Percentiles rank a stretch among this genome's conserved stretches.
Evolutionary conservation across 1,284 basidiomycete species (phyloP).

Genomic region (Sphagnurus paluster): DNA sequence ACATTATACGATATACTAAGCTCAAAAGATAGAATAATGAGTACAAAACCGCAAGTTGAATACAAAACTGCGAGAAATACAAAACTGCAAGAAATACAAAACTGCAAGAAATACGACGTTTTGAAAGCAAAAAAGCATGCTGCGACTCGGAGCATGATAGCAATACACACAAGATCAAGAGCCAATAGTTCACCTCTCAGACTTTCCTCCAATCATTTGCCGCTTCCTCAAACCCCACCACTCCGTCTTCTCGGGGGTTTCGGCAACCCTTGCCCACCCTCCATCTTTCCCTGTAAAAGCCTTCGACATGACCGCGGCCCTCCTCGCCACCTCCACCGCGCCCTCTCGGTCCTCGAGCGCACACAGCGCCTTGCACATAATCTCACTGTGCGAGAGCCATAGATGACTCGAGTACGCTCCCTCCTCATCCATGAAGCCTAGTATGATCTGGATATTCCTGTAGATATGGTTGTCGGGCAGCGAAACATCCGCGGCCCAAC

Average conservation of each 20-base stretch:
- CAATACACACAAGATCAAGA: background rate
- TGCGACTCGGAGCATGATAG: too few species aligned
- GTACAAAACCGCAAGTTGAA: too few species aligned
- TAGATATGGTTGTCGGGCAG: conserved; percentile 17
- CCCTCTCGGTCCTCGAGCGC: conserved; percentile 17
- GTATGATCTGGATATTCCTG: conserved; percentile 7
- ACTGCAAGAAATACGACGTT: too few species aligned
- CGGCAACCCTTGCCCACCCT: conserved; percentile 16
- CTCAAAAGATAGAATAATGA: too few species aligned
- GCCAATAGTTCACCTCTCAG: too few species aligned
- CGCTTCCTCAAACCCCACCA: conserved; percentile 21
- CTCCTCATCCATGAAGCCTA: conserved; percentile 20
- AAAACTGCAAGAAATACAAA: too few species aligned
- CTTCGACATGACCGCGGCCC: conserved; percentile 12
- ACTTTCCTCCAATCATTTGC: too few species aligned
- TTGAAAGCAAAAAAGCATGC: too few species aligned
- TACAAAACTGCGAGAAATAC: too few species aligned
- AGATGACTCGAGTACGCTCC: conserved; percentile 6
- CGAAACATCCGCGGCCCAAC: conserved; percentile 10
- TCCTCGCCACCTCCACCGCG: conserved; percentile 16
- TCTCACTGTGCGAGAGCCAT: conserved; percentile 16
- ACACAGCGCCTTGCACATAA: conserved; percentile 19
- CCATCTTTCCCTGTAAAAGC: conserved; percentile 12
- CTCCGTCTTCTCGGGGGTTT: conserved; percentile 17
- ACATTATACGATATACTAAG: too few species aligned